Percentiles rank a stretch among this genome's conserved stretches.
phyloP scores from a whole-genome alignment of 495 filamentous ascomycete genomes.

The Chlorociboria aeruginascens region DNA sequence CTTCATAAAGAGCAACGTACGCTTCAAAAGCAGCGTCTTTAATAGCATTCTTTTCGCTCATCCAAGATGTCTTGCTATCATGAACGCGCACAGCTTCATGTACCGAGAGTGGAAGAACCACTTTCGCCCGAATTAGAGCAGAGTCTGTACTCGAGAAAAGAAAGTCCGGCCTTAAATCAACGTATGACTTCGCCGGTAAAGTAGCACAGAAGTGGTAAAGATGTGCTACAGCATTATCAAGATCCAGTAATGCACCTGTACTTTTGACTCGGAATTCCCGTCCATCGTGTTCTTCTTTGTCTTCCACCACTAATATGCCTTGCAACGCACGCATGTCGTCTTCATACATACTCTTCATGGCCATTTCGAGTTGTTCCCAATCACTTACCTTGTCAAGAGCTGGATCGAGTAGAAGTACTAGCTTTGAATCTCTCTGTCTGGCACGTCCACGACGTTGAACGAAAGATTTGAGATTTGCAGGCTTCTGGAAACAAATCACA shows the following conservation, averaged over 20 bases:
- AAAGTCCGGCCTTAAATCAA: conserved; percentile 38
- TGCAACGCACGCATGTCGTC: conserved; percentile 48
- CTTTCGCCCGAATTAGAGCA: conserved; percentile 35
- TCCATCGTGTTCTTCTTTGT: conserved; percentile 34
- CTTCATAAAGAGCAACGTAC: conserved; percentile 56
- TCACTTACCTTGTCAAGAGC: conserved; percentile 24
- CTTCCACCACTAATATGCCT: conserved; percentile 38
- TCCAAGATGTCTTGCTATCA: conserved; percentile 44
- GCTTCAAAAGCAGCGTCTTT: conserved; percentile 81
- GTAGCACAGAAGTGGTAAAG: conserved; percentile 72
- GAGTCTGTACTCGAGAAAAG: conserved; percentile 17
- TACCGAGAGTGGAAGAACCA: conserved; percentile 63
- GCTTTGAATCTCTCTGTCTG: conserved; percentile 56
- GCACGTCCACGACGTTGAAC: conserved; percentile 83
- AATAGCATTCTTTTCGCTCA: conserved; percentile 59
- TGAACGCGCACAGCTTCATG: conserved; percentile 46
- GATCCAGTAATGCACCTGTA: conserved; percentile 57
- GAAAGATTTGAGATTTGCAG: conserved; percentile 70
- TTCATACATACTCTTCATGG: conserved; percentile 64
- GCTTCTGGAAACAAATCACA: conserved; percentile 76
- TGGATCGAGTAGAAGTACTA: conserved; percentile 47
- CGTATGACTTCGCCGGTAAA: conserved; percentile 43
- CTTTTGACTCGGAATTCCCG: conserved; percentile 34
- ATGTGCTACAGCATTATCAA: conserved; percentile 60
- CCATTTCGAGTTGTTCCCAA: conserved; percentile 53